A percentile compares a stretch with the other conserved stretches of the same genome.
Conservation (phyloP, 2,329 filamentous ascomycete genomes). For the Sphaerulina musiva region DNA sequence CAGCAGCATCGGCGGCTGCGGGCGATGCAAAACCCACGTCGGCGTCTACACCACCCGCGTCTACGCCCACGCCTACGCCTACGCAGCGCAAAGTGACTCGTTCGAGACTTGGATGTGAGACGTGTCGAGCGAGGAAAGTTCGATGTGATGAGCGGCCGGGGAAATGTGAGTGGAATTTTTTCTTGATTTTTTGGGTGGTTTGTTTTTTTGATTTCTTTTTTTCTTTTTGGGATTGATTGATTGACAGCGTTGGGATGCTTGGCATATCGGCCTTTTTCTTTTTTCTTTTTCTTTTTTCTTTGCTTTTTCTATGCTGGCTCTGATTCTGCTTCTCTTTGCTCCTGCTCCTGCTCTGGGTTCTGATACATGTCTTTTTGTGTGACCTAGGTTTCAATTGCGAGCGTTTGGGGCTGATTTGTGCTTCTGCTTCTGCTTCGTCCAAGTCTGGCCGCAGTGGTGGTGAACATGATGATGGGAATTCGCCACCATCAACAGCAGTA, state of each 20-base stretch:
- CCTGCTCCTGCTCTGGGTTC: background rate
- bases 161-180: conserved; percentile 4
- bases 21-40: conserved; percentile 2
- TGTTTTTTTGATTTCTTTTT: too few species aligned
- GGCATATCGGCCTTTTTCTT: background rate
- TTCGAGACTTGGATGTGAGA: conserved; percentile 21
- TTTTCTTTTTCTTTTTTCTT: background rate
- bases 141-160: conserved; percentile 20
- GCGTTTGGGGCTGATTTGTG: conserved; percentile 20
- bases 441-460: too few species aligned
- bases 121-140: conserved; percentile 23
- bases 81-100: conserved; percentile 9
- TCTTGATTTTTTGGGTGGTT: too few species aligned
- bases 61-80: background rate
- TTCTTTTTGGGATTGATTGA: too few species aligned
- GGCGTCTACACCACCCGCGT: too few species aligned
- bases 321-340: too few species aligned
- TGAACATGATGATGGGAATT: background rate
- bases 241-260: too few species aligned
- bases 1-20: too few species aligned
- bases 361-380: too few species aligned
- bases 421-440: conserved; percentile 1
- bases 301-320: too few species aligned
- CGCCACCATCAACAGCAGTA: conserved; percentile 1
- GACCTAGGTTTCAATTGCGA: conserved; percentile 20